Percentiles rank a stretch among this genome's conserved stretches.
Conservation (phyloP, 2,329 filamentous ascomycete species). For the Hypoxylon rubiginosum region DNA sequence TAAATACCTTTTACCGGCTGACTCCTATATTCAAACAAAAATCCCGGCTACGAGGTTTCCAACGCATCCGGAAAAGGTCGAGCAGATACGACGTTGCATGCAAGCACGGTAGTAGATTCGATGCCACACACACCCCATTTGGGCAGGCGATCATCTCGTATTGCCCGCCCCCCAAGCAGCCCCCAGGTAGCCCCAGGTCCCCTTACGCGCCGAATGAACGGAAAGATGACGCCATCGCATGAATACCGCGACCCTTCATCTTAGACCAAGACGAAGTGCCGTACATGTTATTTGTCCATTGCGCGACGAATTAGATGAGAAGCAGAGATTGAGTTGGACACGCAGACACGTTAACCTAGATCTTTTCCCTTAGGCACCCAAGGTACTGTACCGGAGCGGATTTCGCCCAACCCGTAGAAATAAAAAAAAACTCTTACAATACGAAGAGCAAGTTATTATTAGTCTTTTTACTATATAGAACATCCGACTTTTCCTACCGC, state of each 20-base stretch:
- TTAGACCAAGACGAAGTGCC: conserved; percentile 3
- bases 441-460: neutral
- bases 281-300: conserved; percentile 20
- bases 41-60: conserved; percentile 16
- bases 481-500: neutral
- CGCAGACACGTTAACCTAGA: neutral
- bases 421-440: neutral
- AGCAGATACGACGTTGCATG: conserved; percentile 35
- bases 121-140: conserved; percentile 11
- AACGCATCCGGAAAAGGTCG: conserved; percentile 20
- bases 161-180: conserved; percentile 10
- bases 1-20: neutral
- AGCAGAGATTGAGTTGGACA: neutral
- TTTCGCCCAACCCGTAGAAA: neutral
- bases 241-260: conserved; percentile 29
- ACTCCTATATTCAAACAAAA: conserved; percentile 22
- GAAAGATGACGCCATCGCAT: conserved; percentile 31
- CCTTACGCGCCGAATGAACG: conserved; percentile 20
- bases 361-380: too few relatives aligned
- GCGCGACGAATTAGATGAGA: conserved; percentile 1
- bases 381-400: too few relatives aligned
- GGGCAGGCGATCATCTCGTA: conserved; percentile 41
- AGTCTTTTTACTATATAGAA: neutral
- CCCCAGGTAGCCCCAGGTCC: too few relatives aligned
- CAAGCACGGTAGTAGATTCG: neutral